Conservation (phyloP, 1,139 yeast genomes). For the Kodamaea fungicola region DNA sequence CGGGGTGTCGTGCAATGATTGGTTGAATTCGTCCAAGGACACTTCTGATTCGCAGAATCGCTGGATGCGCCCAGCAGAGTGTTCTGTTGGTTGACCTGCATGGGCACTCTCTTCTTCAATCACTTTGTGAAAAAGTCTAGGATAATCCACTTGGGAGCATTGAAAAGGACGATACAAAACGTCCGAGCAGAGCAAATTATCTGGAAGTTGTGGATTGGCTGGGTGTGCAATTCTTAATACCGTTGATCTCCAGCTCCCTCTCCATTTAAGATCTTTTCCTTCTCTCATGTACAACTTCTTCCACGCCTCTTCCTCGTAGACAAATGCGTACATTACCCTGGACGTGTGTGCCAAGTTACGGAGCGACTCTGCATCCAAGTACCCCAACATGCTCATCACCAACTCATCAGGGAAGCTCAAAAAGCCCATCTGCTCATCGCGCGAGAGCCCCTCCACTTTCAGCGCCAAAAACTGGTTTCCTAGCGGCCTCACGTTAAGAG, state of each 20-base stretch:
- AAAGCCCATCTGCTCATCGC: conserved; percentile 48
- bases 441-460: conserved; percentile 17
- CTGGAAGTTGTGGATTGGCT: conserved; percentile 39
- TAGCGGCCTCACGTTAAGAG: conserved; percentile 69
- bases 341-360: conserved; percentile 55
- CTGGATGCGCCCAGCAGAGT: conserved; percentile 38
- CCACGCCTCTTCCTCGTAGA: conserved; percentile 79
- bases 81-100: conserved; percentile 12
- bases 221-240: conserved; percentile 40
- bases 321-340: conserved; percentile 65
- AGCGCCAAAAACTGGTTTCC: conserved; percentile 51
- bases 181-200: conserved; percentile 49
- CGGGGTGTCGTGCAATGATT: conserved; percentile 51
- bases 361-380: conserved; percentile 45
- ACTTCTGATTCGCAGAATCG: conserved; percentile 45
- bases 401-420: conserved; percentile 62
- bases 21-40: conserved; percentile 43
- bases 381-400: conserved; percentile 43
- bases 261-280: conserved; percentile 43
- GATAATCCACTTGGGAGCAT: conserved; percentile 67
- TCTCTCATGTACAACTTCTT: conserved; percentile 43
- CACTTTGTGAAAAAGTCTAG: conserved; percentile 41
- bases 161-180: conserved; percentile 74
- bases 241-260: conserved; percentile 76
- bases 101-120: conserved; percentile 44